phyloP scores from a whole-genome alignment of 306 rosid genomes.

The Prunus mira region DNA sequence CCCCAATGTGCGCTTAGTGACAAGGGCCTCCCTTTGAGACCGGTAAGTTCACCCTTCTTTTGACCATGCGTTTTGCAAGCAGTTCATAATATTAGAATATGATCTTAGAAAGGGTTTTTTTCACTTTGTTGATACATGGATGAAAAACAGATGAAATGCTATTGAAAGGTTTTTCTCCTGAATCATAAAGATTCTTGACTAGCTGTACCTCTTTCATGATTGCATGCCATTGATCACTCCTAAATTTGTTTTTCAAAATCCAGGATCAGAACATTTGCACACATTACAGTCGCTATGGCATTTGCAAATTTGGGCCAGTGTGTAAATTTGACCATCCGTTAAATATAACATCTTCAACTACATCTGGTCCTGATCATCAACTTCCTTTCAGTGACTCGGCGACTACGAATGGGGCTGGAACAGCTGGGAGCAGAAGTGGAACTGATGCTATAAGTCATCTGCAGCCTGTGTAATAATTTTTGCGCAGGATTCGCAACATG shows the following conservation, averaged over 20 bases:
- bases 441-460: slow-evolving; percentile 40
- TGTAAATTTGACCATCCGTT: slow-evolving; percentile 81
- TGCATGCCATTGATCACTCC: slow-evolving; percentile 8
- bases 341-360: slow-evolving; percentile 30
- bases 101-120: not conserved
- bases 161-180: not conserved
- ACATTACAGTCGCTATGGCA: slow-evolving; percentile 79
- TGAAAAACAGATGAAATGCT: not conserved
- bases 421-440: slow-evolving; percentile 45
- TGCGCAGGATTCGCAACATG: slow-evolving; percentile 36
- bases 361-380: slow-evolving; percentile 48
- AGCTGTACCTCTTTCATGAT: not conserved
- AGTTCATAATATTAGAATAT: not conserved
- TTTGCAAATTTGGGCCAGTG: slow-evolving; percentile 91
- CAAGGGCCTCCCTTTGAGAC: slow-evolving; percentile 93
- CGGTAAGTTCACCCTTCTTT: slow-evolving; percentile 51
- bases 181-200: not conserved
- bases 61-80: not conserved
- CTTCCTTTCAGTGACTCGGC: slow-evolving; percentile 34
- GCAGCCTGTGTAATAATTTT: slow-evolving; percentile 31
- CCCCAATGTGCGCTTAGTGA: slow-evolving; percentile 63
- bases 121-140: not conserved
- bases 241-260: slow-evolving; percentile 24
- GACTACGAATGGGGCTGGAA: slow-evolving; percentile 38
- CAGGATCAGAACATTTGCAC: slow-evolving; percentile 82